These are phyloP conservation scores for Phialophora chinensis DNA, from an alignment of 2,329 filamentous ascomycete genomes.

Conservation along the genomic window DNA sequence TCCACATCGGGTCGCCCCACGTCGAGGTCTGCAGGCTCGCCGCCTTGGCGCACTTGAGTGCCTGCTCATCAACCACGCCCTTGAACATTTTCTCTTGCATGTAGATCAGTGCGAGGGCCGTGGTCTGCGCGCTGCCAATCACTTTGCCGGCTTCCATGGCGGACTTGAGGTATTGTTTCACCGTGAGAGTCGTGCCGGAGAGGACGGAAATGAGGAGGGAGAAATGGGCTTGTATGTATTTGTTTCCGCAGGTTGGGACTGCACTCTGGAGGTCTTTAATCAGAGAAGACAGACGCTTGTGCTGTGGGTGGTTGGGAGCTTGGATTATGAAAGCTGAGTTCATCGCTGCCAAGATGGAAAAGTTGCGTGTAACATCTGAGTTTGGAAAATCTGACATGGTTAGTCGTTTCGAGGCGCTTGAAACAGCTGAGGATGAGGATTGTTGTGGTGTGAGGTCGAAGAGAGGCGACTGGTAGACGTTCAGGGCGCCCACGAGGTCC, in stretches of 20 bases:
- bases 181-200: conserved; percentile 70
- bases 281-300: conserved; percentile 64
- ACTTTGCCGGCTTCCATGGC: conserved; percentile 73
- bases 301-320: conserved; percentile 62
- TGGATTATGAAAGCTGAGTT: conserved; percentile 77
- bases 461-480: conserved; percentile 66
- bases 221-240: conserved; percentile 78
- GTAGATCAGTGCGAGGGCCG: conserved; percentile 81
- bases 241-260: conserved; percentile 72
- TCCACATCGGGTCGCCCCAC: conserved; percentile 75
- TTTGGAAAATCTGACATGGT: conserved; percentile 23
- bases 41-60: conserved; percentile 75
- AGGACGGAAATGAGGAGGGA: conserved; percentile 75
- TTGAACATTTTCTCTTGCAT: conserved; percentile 85
- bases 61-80: conserved; percentile 79
- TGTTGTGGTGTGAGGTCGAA: conserved; percentile 59
- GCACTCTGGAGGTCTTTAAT: conserved; percentile 70
- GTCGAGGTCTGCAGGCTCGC: conserved; percentile 71
- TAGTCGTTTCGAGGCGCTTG: conserved; percentile 38
- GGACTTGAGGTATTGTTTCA: conserved; percentile 77
- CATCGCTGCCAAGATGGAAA: conserved; percentile 67
- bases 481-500: conserved; percentile 70
- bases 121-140: conserved; percentile 76
- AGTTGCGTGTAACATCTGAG: conserved; percentile 62
- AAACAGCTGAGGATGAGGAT: conserved; percentile 22